phyloP scores from a whole-genome alignment of 2,329 filamentous ascomycete species.

The Aschersonia sp. region DNA sequence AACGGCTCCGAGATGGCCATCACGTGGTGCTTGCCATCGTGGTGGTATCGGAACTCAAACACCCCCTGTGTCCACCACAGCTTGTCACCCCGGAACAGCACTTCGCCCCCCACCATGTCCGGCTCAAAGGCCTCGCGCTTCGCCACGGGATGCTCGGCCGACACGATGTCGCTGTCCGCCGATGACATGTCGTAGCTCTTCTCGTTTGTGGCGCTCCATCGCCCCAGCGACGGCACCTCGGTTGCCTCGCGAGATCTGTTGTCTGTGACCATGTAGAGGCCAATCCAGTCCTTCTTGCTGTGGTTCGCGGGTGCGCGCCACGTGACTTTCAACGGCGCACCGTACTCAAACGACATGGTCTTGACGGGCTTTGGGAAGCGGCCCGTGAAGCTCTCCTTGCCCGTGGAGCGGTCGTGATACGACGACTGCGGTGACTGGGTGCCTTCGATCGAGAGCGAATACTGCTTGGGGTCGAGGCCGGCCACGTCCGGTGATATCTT shows the following conservation, averaged over 20 bases:
- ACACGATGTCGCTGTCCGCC: conserved; percentile 62
- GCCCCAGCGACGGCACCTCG: conserved; percentile 68
- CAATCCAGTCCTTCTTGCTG: conserved; percentile 86
- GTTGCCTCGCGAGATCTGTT: conserved; percentile 78
- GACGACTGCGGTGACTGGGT: conserved; percentile 35
- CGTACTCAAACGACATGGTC: conserved; percentile 74
- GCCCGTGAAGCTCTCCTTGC: conserved; percentile 58
- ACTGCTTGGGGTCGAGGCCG: conserved; percentile 65
- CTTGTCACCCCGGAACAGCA: conserved; percentile 82
- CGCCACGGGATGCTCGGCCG: conserved; percentile 46
- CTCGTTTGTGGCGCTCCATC: conserved; percentile 73
- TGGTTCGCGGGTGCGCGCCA: conserved; percentile 86
- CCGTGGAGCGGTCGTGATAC: conserved; percentile 45
- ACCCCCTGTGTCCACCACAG: conserved; percentile 95
- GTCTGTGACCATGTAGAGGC: conserved; percentile 89
- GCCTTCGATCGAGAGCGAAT: conserved; percentile 61
- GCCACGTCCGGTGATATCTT: conserved; percentile 66
- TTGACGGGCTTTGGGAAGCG: conserved; percentile 56
- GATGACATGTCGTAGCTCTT: conserved; percentile 62
- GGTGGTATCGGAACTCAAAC: conserved; percentile 95
- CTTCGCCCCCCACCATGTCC: conserved; percentile 60
- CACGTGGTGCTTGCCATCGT: conserved; percentile 80
- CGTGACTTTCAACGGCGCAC: conserved; percentile 72
- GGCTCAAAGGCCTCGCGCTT: conserved; percentile 35
- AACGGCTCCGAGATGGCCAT: conserved; percentile 92